Percentiles rank a stretch among this genome's conserved stretches.
These are phyloP conservation scores for Botrytis sinoallii DNA, from an alignment of 2,329 filamentous ascomycete species.

Conservation along the genomic window DNA sequence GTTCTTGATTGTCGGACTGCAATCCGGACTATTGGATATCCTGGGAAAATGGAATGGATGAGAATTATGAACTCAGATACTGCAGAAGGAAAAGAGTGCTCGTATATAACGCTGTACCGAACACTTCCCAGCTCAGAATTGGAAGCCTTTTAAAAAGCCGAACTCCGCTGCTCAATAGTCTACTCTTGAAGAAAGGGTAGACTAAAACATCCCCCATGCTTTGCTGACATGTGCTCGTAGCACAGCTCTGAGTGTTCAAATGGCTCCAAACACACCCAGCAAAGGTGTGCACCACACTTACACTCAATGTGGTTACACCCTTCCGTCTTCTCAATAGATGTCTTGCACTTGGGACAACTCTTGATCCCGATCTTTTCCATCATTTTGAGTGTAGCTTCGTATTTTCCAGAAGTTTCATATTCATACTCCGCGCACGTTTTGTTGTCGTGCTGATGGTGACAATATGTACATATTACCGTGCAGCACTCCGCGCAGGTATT, in stretches of 20 bases:
- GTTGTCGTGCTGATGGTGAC: constrained; percentile 25
- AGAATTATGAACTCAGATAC: neutral
- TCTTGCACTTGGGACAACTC: constrained; percentile 40
- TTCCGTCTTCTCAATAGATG: constrained; percentile 30
- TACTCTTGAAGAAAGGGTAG: neutral
- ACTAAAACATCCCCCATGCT: constrained; percentile 12
- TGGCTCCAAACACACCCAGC: constrained; percentile 45
- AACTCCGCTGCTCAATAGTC: neutral
- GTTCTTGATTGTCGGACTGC: neutral
- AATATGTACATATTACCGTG: constrained; percentile 22
- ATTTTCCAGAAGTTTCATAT: constrained; percentile 21
- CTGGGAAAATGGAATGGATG: neutral
- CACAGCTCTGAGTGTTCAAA: constrained; percentile 34
- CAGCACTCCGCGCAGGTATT: constrained; percentile 10
- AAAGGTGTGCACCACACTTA: constrained; percentile 45
- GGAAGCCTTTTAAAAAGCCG: too few species aligned
- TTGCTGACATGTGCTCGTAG: constrained; percentile 31
- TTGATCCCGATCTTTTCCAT: constrained; percentile 42
- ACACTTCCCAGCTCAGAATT: neutral
- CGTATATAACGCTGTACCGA: neutral
- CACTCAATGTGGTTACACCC: constrained; percentile 51
- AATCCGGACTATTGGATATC: neutral
- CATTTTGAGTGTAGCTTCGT: constrained; percentile 23
- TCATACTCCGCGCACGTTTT: constrained; percentile 25
- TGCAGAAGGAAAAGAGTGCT: neutral